Base-by-base conservation (phyloP, 169 alveolate species). In the Eimeria necatrix region DNA sequence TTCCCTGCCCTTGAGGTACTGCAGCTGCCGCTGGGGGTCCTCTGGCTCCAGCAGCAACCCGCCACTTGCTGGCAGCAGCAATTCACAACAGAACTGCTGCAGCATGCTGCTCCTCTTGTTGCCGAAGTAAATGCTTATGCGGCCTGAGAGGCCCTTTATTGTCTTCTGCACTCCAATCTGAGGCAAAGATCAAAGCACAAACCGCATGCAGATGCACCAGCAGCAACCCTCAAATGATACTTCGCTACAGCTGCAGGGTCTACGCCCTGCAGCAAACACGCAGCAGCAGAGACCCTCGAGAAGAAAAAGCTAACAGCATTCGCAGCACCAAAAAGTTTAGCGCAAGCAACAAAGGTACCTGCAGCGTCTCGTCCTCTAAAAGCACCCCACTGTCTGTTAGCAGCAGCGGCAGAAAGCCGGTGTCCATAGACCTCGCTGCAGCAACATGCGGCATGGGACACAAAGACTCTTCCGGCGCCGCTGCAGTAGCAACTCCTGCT, bases 31-130 rank as follows among this genome's bases (percentile, higher is more conserved):
- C 89, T 48, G 89, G 22, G 46, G 89, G 20, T 80, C 89, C 61
- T 80, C 89, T 4, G 89, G 89, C 71, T 52, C 51, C 89, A 80
- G 89, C 89, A 48, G 89, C 89, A 80, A 68, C 49, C 89, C 89
- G 20, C 89, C 89, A 6, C n/a, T 48, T 4, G 52, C 70, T 8
- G 70, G 89, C 89, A 80, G 89, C 89, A 80, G 89, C 89, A 80
- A 52, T 48, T 80, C 89, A 68, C 89, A 80, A 24, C 71, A 48
- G 64, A 91, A 41, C 70, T 59, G 85, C 83, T 91, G 95, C 78
- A 91, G 83, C 56, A 91, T 41, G 51, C 95, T 84, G 95, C 95
- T 91, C 61, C 81, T 73, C 91, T 91, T 91, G 90, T 91, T 91
- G 52, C 95, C 95, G 71, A 73, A 91, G 95, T 91, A 91, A 8